Conservation (phyloP, 352 stramenopile genomes). For the Globisporangium acanthophoron region DNA sequence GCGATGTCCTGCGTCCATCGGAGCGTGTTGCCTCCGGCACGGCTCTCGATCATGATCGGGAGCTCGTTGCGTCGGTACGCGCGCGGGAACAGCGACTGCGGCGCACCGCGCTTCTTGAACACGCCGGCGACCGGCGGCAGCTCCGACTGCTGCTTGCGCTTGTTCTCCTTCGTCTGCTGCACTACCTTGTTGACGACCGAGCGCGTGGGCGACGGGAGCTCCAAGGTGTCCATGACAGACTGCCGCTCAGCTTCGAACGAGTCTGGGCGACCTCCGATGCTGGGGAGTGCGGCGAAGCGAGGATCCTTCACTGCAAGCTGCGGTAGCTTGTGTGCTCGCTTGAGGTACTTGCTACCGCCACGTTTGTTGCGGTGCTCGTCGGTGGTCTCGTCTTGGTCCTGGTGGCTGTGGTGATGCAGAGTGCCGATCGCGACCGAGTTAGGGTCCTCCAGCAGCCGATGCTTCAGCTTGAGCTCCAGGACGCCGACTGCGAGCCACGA, state of each 20-base stretch:
- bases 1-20: conserved; percentile 54
- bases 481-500: conserved; percentile 27
- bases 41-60: conserved; percentile 61
- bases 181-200: conserved; percentile 52
- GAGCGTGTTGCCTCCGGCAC: conserved; percentile 42
- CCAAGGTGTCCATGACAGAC: conserved; percentile 44
- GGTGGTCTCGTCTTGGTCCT: neutral
- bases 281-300: neutral
- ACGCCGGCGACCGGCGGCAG: conserved; percentile 48
- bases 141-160: conserved; percentile 18
- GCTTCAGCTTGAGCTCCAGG: conserved; percentile 67
- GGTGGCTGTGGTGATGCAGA: conserved; percentile 12
- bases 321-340: conserved; percentile 47
- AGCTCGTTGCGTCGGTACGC: conserved; percentile 60
- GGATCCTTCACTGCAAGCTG: conserved; percentile 12
- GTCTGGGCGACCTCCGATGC: conserved; percentile 14
- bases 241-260: conserved; percentile 44
- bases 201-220: conserved; percentile 50
- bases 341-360: conserved; percentile 9
- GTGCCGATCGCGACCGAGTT: conserved; percentile 43
- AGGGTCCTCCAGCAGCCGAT: conserved; percentile 44
- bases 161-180: conserved; percentile 37
- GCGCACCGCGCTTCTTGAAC: conserved; percentile 40
- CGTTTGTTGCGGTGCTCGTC: neutral
- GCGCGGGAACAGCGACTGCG: conserved; percentile 47